Percentiles rank a stretch among this genome's conserved stretches.
Evolutionary conservation across 2,329 filamentous ascomycete species (phyloP).

Genomic region (Whalleya microplaca): DNA sequence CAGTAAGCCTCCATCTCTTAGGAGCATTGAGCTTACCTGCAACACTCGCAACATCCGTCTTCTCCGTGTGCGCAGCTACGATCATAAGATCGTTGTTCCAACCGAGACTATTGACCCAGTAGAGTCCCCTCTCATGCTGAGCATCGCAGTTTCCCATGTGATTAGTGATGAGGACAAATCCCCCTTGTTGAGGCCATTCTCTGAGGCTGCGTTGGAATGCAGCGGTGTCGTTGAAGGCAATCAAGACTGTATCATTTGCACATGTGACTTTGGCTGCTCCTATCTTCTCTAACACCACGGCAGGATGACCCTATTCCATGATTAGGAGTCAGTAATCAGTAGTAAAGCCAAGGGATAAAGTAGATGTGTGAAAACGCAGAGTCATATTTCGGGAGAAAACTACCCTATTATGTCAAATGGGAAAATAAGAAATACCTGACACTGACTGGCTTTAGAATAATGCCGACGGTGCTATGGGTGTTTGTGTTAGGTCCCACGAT

Average conservation of each 20-base stretch:
- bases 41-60: conserved; percentile 39
- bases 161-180: conserved; percentile 46
- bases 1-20: neutral
- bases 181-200: conserved; percentile 29
- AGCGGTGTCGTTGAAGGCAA: conserved; percentile 33
- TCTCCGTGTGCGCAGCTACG: conserved; percentile 37
- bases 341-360: too few species aligned
- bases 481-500: conserved; percentile 8
- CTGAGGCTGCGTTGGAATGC: conserved; percentile 13
- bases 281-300: conserved; percentile 39
- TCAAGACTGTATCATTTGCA: conserved; percentile 29
- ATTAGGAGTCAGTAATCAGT: neutral
- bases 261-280: conserved; percentile 38
- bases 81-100: conserved; percentile 34
- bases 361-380: too few species aligned
- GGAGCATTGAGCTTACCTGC: conserved; percentile 38
- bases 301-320: conserved; percentile 24
- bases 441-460: conserved; percentile 4
- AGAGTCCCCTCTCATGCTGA: conserved; percentile 45
- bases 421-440: too few species aligned
- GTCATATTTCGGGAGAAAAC: too few species aligned
- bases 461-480: conserved; percentile 16
- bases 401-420: too few species aligned
- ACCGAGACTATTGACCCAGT: conserved; percentile 37
- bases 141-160: conserved; percentile 45